phyloP scores from a whole-genome alignment of 1,139 yeast species.

The Blastobotrys ciferrii region DNA sequence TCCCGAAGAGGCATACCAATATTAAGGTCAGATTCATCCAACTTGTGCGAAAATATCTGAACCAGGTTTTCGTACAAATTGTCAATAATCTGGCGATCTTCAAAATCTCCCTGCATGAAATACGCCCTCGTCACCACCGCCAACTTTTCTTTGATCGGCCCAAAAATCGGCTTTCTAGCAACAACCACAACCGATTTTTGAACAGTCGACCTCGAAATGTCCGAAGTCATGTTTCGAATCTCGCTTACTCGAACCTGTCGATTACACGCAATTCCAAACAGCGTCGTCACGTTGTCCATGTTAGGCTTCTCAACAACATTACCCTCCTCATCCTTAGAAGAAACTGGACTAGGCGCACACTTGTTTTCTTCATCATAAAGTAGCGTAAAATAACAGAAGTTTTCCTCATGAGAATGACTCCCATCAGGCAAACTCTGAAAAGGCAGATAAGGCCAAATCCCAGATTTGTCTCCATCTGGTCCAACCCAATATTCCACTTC shows the following conservation, averaged over 20 bases:
- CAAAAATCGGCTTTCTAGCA: slow-evolving; percentile 79
- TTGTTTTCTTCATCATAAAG: slow-evolving; percentile 63
- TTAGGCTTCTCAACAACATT: slow-evolving; percentile 33
- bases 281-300: slow-evolving; percentile 58
- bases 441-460: slow-evolving; percentile 82
- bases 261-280: slow-evolving; percentile 92
- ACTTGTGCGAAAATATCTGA: slow-evolving; percentile 39
- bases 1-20: slow-evolving; percentile 74
- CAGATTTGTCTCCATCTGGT: slow-evolving; percentile 49
- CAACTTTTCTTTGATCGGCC: slow-evolving; percentile 81
- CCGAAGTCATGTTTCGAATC: slow-evolving; percentile 55
- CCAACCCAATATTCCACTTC: slow-evolving; percentile 93
- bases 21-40: slow-evolving; percentile 58
- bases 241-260: slow-evolving; percentile 72
- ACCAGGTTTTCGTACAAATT: slow-evolving; percentile 73
- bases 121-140: slow-evolving; percentile 86
- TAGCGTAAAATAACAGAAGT: slow-evolving; percentile 85
- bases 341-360: slow-evolving; percentile 47
- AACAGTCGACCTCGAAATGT: slow-evolving; percentile 81
- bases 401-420: slow-evolving; percentile 86
- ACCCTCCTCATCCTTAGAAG: slow-evolving; percentile 35
- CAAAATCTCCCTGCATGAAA: slow-evolving; percentile 76
- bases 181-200: slow-evolving; percentile 92
- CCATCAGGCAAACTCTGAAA: slow-evolving; percentile 97
- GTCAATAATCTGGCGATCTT: slow-evolving; percentile 64